Evolutionary conservation across 2,329 filamentous ascomycete genomes (phyloP).

Genomic region (Daldinia eschscholtzii): DNA sequence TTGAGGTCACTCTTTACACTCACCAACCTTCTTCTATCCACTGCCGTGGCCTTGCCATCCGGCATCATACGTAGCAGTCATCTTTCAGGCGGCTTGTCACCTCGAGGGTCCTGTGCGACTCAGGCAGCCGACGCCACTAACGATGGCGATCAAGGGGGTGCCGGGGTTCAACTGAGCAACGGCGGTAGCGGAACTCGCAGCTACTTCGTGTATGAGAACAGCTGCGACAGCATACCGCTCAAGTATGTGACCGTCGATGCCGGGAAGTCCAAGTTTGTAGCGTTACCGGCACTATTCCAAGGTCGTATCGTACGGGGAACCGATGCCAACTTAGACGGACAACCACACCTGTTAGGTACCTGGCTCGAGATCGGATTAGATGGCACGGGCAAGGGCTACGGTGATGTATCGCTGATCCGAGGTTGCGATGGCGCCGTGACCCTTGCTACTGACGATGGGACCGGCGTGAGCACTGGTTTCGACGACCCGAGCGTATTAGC

Average conservation of each 20-base stretch:
- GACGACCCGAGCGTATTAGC: neutral
- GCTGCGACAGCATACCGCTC: constrained; percentile 37
- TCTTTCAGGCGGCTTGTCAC: constrained; percentile 3
- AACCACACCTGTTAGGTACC: constrained; percentile 32
- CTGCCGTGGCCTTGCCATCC: constrained; percentile 24
- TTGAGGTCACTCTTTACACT: constrained; percentile 30
- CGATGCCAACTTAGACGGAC: constrained; percentile 33
- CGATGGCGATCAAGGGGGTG: constrained; percentile 18
- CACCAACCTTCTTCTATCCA: constrained; percentile 28
- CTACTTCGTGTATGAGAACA: constrained; percentile 42
- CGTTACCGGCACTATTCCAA: constrained; percentile 35
- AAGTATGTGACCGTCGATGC: constrained; percentile 30
- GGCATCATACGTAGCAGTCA: neutral
- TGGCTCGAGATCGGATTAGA: constrained; percentile 42
- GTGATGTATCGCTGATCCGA: constrained; percentile 41
- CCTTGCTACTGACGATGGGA: constrained; percentile 24
- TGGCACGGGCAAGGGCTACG: constrained; percentile 19
- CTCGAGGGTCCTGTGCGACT: constrained; percentile 16
- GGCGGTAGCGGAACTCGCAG: constrained; percentile 27
- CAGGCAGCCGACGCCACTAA: neutral
- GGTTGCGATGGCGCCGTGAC: constrained; percentile 40
- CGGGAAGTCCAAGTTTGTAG: constrained; percentile 28
- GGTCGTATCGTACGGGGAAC: constrained; percentile 42
- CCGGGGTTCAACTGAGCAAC: constrained; percentile 36
- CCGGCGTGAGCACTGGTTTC: constrained; percentile 30